phyloP scores from a whole-genome alignment of 441 rosid genomes.

The Dalechampia spathulata region DNA sequence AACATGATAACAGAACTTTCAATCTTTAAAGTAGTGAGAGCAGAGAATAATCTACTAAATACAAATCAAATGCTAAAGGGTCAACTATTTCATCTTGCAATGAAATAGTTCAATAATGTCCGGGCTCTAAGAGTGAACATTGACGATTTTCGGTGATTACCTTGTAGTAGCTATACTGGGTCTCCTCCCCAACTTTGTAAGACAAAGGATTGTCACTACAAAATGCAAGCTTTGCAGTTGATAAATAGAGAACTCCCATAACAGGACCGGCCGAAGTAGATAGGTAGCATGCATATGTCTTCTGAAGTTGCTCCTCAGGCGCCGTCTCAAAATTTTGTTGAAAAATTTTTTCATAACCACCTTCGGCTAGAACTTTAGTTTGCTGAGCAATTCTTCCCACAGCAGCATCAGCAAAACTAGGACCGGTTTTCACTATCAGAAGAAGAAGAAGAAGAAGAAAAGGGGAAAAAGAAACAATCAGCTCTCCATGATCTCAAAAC shows the following conservation, averaged over 20 bases:
- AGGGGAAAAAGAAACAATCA: no score
- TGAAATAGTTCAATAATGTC: background rate
- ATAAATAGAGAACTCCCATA: conserved; percentile 77
- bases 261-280: conserved; percentile 98
- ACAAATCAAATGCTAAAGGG: background rate
- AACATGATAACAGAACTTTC: no score
- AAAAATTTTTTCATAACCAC: conserved; percentile 89
- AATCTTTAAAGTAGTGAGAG: background rate
- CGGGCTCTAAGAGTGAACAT: background rate
- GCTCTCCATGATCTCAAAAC: no score
- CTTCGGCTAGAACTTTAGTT: conserved; percentile 89
- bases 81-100: background rate
- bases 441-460: background rate
- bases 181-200: conserved; percentile 51
- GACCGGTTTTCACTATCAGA: conserved; percentile 88
- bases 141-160: conserved; percentile 29
- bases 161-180: conserved; percentile 91
- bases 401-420: conserved; percentile 95
- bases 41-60: background rate
- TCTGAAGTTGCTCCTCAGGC: conserved; percentile 66
- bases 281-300: conserved; percentile 76
- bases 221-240: conserved; percentile 76
- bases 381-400: conserved; percentile 95
- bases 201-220: conserved; percentile 90
- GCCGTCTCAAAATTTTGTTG: conserved; percentile 72